These are phyloP conservation scores for Kwoniella heveanensis DNA, from an alignment of 768 basidiomycete genomes.

Conservation along the genomic window DNA sequence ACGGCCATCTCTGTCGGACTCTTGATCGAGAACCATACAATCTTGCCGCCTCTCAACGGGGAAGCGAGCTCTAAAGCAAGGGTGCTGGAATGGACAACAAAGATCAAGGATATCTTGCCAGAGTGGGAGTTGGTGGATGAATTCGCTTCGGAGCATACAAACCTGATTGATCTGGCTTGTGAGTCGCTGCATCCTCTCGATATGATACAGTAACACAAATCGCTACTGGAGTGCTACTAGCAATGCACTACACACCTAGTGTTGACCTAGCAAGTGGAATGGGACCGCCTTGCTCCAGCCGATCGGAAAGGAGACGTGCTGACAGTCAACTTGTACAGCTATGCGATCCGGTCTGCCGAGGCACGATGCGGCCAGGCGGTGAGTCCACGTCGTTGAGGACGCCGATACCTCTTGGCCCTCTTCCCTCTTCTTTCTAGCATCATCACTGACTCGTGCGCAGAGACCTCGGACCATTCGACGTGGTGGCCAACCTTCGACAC, in stretches of 20 bases:
- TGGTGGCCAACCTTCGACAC: slow-evolving; percentile 28
- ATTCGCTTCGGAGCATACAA: slow-evolving; percentile 34
- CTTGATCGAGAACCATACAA: slow-evolving; percentile 36
- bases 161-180: slow-evolving; percentile 45
- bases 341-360: slow-evolving; percentile 46
- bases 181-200: slow-evolving; percentile 15
- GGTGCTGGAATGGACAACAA: slow-evolving; percentile 35
- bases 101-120: slow-evolving; percentile 46
- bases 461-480: slow-evolving; percentile 2
- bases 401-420: too few relatives aligned
- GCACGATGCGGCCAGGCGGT: slow-evolving; percentile 38
- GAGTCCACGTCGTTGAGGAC: slow-evolving; percentile 17
- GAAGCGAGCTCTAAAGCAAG: not conserved
- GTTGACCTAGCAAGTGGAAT: too few relatives aligned
- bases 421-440: too few relatives aligned
- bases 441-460: too few relatives aligned
- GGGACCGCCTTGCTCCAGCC: too few relatives aligned
- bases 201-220: too few relatives aligned
- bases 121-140: slow-evolving; percentile 44
- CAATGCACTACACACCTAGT: too few relatives aligned
- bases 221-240: too few relatives aligned
- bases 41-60: slow-evolving; percentile 23
- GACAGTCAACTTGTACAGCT: slow-evolving; percentile 21
- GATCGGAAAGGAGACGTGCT: too few relatives aligned
- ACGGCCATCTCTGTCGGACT: slow-evolving; percentile 37